A percentile compares a stretch with the other conserved stretches of the same genome.
These are phyloP conservation scores for Rhynchospora breviuscula DNA, from an alignment of 176 grass and related monocot genomes.

Conservation along the genomic window DNA sequence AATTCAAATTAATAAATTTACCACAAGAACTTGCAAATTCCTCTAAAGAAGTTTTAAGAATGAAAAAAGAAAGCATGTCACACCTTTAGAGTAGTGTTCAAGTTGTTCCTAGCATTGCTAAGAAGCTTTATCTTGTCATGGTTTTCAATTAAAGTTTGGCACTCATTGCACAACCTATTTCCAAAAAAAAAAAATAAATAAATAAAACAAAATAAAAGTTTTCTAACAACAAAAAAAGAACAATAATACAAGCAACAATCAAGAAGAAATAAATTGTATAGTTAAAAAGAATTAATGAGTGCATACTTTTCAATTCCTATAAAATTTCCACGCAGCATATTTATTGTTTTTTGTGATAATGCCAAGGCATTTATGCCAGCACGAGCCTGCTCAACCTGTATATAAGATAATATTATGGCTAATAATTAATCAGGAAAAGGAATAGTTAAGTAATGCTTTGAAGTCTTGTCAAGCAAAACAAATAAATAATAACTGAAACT, in stretches of 20 bases:
- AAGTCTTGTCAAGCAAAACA: not conserved
- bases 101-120: conserved; percentile 96
- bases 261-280: conserved; percentile 21
- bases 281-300: conserved; percentile 18
- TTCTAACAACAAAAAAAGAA: conserved; percentile 35
- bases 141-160: conserved; percentile 97
- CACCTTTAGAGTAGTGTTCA: conserved; percentile 98
- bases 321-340: conserved; percentile 80
- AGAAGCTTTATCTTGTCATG: conserved; percentile 99
- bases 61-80: not conserved
- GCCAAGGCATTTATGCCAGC: conserved; percentile 82
- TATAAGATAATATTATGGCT: not conserved
- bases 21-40: conserved; percentile 24
- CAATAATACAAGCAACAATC: conserved; percentile 5
- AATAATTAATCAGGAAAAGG: not conserved
- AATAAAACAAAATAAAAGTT: not conserved
- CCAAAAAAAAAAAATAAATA: not conserved
- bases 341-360: conserved; percentile 92
- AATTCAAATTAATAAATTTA: conserved; percentile 11
- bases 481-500: not conserved
- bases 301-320: conserved; percentile 91
- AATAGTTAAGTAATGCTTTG: not conserved
- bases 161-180: conserved; percentile 83
- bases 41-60: not conserved
- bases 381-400: conserved; percentile 90